Percentiles rank a stretch among this genome's conserved stretches.
Evolutionary conservation across 441 rosid species (phyloP).

Genomic region (Bocquillonia castaneifolia): DNA sequence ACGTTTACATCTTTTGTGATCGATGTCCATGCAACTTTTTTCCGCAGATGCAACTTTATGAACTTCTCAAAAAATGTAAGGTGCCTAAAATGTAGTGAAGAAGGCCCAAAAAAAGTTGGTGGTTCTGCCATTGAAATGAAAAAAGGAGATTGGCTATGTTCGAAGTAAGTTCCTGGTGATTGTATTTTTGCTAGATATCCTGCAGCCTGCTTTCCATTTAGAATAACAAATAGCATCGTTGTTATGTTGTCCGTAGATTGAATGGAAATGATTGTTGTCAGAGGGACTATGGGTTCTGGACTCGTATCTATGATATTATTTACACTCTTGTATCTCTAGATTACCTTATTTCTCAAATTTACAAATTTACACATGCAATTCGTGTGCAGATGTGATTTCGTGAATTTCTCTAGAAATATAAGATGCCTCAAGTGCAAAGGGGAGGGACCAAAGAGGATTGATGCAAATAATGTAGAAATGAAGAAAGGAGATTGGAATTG

Average conservation of each 20-base stretch:
- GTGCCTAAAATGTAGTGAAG: constrained; percentile 61
- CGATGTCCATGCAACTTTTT: constrained; percentile 12
- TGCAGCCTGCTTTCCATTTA: neutral
- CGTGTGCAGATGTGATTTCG: constrained; percentile 36
- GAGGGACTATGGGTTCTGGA: neutral
- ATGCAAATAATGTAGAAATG: constrained; percentile 42
- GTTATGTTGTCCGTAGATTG: neutral
- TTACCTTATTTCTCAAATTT: neutral
- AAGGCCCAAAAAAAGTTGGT: constrained; percentile 47
- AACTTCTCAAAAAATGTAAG: constrained; percentile 60
- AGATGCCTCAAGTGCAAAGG: constrained; percentile 63
- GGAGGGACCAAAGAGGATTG: constrained; percentile 50
- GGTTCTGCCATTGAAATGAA: constrained; percentile 48
- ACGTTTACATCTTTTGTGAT: neutral
- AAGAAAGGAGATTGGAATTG: constrained; percentile 89
- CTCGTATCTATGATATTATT: neutral
- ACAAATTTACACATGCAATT: neutral
- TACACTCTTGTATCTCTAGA: neutral
- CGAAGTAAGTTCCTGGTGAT: constrained; percentile 41
- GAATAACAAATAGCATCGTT: neutral
- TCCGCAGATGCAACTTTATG: constrained; percentile 58
- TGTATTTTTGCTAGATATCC: neutral
- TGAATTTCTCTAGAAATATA: constrained; percentile 63
- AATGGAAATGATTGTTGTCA: neutral
- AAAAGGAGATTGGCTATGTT: constrained; percentile 86